These are phyloP conservation scores for Alternaria burnsii DNA, from an alignment of 2,329 filamentous ascomycete species.

Conservation along the genomic window DNA sequence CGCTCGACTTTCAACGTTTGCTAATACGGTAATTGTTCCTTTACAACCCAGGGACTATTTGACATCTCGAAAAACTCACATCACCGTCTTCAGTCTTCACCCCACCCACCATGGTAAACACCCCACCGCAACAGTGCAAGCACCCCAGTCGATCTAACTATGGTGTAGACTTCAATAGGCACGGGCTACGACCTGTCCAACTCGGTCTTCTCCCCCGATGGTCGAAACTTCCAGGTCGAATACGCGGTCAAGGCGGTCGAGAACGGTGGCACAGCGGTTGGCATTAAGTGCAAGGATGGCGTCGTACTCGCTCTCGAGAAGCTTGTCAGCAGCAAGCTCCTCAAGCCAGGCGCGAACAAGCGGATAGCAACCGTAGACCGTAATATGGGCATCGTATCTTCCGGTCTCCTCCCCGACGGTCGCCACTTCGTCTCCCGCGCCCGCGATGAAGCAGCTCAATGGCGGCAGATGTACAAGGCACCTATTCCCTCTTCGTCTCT, in stretches of 20 bases:
- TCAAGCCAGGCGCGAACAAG: constrained; percentile 96
- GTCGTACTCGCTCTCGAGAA: constrained; percentile 97
- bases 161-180: constrained; percentile 90
- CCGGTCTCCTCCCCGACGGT: constrained; percentile 92
- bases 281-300: constrained; percentile 96
- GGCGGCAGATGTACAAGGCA: constrained; percentile 93
- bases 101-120: constrained; percentile 42
- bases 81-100: background rate
- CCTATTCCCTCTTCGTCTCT: constrained; percentile 90
- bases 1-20: constrained; percentile 8
- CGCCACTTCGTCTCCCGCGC: constrained; percentile 94
- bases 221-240: constrained; percentile 96
- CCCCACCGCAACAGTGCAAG: constrained; percentile 13
- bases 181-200: constrained; percentile 99
- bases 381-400: constrained; percentile 91
- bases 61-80: background rate
- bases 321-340: constrained; percentile 91
- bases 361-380: constrained; percentile 94
- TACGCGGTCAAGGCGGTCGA: constrained; percentile 99
- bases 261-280: constrained; percentile 94
- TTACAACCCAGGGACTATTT: background rate
- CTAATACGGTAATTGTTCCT: background rate
- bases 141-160: constrained; percentile 27
- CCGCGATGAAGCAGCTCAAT: constrained; percentile 89
- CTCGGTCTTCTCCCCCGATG: constrained; percentile 99